Evolutionary conservation across 2,329 filamentous ascomycete species (phyloP), one percentile per base, ranked within the genome.

Genomic region (Penicillium sp.): DNA sequence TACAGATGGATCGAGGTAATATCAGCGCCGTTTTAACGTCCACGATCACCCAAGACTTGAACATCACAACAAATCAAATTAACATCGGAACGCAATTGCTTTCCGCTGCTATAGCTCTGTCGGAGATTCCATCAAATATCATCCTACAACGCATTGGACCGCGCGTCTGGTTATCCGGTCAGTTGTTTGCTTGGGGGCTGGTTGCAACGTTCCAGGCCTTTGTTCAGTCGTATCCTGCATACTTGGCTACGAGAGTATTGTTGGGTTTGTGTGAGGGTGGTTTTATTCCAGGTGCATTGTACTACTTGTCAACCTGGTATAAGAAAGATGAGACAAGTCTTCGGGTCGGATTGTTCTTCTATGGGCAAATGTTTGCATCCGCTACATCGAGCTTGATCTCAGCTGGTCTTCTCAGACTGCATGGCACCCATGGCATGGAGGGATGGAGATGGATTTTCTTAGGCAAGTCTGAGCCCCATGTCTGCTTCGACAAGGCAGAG

Each of bases 361-460:
- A 83, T 52, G 81, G 81, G 10, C 81, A 82, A 61, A 76, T 81
- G 63, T 72, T 81, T 14, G 81, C 79, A 5, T 73, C 74, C 16
- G 78, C 77, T 0, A 75, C 72, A 1, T 67, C 67, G 0, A 70
- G 67, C 47, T 56, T 75, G 11, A 73, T 75, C 34, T 72, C 70
- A 0, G 73, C 70, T 11, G 73, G 73, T 1, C 61, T 75, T 34
- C 70, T 84, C 23, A 77, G 79, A 51, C 76, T 84, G 70, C 67
- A 74, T 7, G 80, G 79, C 1, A 72, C 77, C 1, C 73, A 69
- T 1, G 78, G 76, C 7, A 70, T 78, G 50, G 63, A 77, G 0
- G 81, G 81, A n/a, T 84, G 81, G 81, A 79, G 80, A 59, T 84
- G 81, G 81, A 70, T 84, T 1, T 84, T 83, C 59, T 65, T 71